These are phyloP conservation scores for Morella rubra DNA, from an alignment of 306 rosid species.

Conservation along the genomic window DNA sequence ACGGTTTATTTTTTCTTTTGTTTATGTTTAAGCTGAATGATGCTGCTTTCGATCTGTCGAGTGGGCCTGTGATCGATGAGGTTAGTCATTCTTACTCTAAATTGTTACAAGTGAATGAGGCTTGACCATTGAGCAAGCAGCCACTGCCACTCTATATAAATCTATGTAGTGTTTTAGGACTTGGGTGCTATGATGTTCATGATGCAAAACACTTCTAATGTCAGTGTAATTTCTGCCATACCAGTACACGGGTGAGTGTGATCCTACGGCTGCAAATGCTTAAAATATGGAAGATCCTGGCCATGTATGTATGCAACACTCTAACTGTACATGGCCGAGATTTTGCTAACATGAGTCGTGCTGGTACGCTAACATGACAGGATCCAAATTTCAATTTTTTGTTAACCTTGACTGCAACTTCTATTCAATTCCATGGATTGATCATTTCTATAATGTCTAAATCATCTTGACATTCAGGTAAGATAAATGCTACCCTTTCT, in stretches of 20 bases:
- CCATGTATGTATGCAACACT: no score
- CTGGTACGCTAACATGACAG: neutral
- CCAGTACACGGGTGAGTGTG: neutral
- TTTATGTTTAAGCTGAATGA: constrained; percentile 67
- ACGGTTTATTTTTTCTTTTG: constrained; percentile 9
- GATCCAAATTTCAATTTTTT: neutral
- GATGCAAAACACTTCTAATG: neutral
- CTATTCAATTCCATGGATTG: neutral
- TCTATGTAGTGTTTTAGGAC: neutral
- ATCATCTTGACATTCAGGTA: neutral
- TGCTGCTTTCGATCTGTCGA: constrained; percentile 93
- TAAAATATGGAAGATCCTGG: no score
- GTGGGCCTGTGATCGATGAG: constrained; percentile 72
- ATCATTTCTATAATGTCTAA: neutral
- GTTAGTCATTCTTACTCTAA: constrained; percentile 39
- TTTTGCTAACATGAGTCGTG: neutral
- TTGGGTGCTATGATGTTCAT: neutral
- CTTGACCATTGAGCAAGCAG: neutral
- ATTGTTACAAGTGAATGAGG: neutral
- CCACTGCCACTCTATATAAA: neutral
- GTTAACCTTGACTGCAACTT: neutral
- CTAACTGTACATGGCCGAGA: neutral
- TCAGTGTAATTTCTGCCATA: neutral
- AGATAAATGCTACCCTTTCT: neutral
- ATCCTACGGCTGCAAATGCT: neutral